Evolutionary conservation across 148 eudicot genomes (phyloP).

Genomic region (Vaccinium vitisidaea): DNA sequence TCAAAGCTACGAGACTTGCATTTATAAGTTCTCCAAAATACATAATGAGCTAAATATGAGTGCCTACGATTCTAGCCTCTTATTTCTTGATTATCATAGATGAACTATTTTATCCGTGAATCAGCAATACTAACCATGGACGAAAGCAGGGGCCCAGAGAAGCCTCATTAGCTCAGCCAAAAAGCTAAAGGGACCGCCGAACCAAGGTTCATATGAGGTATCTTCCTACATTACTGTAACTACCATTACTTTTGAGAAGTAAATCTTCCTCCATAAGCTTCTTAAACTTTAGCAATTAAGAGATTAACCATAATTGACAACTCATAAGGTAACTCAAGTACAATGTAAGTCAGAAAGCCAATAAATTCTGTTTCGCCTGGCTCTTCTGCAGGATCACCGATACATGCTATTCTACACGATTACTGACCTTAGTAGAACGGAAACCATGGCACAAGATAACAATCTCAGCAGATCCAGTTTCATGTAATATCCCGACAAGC

Average conservation of each 20-base stretch:
- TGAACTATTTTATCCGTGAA: not conserved
- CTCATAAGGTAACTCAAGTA: not conserved
- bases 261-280: not conserved
- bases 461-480: constrained; percentile 60
- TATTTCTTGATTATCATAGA: not conserved
- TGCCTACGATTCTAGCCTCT: not conserved
- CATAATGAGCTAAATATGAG: not conserved
- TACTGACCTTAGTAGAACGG: constrained; percentile 48
- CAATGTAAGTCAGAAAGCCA: not conserved
- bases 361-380: not conserved
- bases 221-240: not conserved
- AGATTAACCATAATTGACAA: not conserved
- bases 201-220: not conserved
- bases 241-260: too few relatives aligned
- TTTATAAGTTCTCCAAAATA: not conserved
- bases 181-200: not conserved
- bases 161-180: not conserved
- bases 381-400: not conserved
- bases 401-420: not conserved
- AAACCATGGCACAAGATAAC: constrained; percentile 81
- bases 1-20: not conserved
- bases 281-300: not conserved
- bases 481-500: constrained; percentile 66
- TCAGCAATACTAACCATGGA: not conserved
- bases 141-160: not conserved